Conservation (phyloP, 257 asterid species). For the Mentha longifolia region DNA sequence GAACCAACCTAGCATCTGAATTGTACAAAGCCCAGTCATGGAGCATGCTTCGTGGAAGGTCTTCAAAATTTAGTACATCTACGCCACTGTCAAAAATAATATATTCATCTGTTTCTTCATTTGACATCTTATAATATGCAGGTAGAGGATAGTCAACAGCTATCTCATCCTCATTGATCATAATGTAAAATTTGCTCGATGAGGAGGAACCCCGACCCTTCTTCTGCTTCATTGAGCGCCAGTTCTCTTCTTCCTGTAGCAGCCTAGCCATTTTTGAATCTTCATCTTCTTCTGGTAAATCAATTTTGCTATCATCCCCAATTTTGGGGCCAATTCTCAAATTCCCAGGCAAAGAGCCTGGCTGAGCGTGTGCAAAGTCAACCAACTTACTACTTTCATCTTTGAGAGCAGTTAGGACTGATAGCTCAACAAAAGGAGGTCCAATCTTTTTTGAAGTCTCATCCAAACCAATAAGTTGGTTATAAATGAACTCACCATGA, state of each 20-base stretch:
- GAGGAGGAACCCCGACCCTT: slow-evolving; percentile 54
- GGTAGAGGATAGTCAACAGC: slow-evolving; percentile 95
- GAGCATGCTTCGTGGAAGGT: slow-evolving; percentile 80
- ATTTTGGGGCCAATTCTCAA: slow-evolving; percentile 58
- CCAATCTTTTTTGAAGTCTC: slow-evolving; percentile 71
- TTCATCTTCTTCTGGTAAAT: slow-evolving; percentile 57
- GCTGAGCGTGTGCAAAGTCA: slow-evolving; percentile 43
- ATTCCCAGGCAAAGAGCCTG: slow-evolving; percentile 47
- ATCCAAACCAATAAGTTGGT: slow-evolving; percentile 85
- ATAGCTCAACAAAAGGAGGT: slow-evolving; percentile 57
- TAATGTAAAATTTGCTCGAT: slow-evolving; percentile 73
- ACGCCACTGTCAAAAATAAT: slow-evolving; percentile 70
- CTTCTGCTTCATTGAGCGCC: slow-evolving; percentile 83
- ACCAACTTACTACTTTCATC: slow-evolving; percentile 57
- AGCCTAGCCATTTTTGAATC: slow-evolving; percentile 77
- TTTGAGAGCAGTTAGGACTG: slow-evolving; percentile 66
- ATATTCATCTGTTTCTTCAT: slow-evolving; percentile 86
- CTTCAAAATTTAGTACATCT: slow-evolving; percentile 58
- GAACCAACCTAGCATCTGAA: slow-evolving; percentile 85
- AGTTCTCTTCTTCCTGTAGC: slow-evolving; percentile 78
- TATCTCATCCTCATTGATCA: slow-evolving; percentile 96
- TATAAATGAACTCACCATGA: slow-evolving; percentile 83
- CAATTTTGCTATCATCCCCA: slow-evolving; percentile 40
- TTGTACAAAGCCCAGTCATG: slow-evolving; percentile 95
- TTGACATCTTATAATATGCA: slow-evolving; percentile 73